Conservation (phyloP, 1,284 basidiomycete species). For the Schizopora paradoxa region DNA sequence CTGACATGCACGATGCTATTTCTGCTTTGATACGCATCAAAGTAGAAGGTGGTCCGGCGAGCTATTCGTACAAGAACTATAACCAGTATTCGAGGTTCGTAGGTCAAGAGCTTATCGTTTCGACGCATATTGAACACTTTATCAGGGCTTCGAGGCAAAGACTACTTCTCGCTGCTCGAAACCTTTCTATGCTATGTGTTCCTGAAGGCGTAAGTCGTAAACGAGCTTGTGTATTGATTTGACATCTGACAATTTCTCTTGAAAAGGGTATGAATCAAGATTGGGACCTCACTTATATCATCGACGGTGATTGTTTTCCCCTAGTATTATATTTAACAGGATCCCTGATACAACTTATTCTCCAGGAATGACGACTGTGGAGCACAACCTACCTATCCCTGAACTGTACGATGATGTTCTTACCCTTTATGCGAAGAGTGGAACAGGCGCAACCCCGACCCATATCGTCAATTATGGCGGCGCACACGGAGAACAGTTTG, state of each 20-base stretch:
- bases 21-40: conserved; percentile 63
- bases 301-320: conserved; percentile 47
- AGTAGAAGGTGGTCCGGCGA: conserved; percentile 60
- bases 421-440: conserved; percentile 54
- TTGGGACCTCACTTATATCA: conserved; percentile 71
- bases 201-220: conserved; percentile 52
- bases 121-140: conserved; percentile 1
- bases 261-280: conserved; percentile 64
- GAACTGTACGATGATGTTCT: conserved; percentile 63
- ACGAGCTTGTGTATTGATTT: background rate
- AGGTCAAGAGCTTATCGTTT: background rate
- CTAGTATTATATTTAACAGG: background rate
- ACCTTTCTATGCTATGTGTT: conserved; percentile 63
- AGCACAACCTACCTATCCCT: conserved; percentile 62
- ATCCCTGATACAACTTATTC: background rate
- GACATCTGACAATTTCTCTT: background rate
- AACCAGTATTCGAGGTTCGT: conserved; percentile 57
- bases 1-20: conserved; percentile 51
- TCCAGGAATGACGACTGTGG: conserved; percentile 72
- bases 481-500: conserved; percentile 54
- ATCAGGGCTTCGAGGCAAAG: conserved; percentile 65
- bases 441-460: conserved; percentile 68
- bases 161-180: conserved; percentile 52
- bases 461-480: conserved; percentile 73
- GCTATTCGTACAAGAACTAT: conserved; percentile 74